A percentile compares a stretch with the other conserved stretches of the same genome.
These are phyloP conservation scores for Platanthera guangdongensis DNA, from an alignment of 106 monocot species.

Conservation along the genomic window DNA sequence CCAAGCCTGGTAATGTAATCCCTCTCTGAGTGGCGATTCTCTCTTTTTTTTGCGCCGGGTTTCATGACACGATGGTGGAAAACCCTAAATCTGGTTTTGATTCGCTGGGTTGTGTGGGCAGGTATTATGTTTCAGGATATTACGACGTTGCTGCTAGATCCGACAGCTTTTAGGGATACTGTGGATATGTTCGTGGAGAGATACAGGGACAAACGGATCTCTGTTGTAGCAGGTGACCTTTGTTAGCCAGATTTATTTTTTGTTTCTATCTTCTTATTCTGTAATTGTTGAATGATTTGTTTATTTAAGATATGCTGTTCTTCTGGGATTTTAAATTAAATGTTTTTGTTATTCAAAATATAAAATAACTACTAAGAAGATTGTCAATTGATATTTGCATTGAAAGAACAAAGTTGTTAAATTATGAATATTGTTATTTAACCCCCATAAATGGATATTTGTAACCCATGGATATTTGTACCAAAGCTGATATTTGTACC, in stretches of 20 bases:
- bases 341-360: not conserved
- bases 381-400: too few species aligned
- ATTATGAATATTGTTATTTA: too few species aligned
- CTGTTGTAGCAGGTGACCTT: slow-evolving; percentile 55
- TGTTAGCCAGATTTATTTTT: not conserved
- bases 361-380: too few species aligned
- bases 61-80: not conserved
- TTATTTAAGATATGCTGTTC: not conserved
- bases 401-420: too few species aligned
- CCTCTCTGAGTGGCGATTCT: not conserved
- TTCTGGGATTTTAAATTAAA: not conserved
- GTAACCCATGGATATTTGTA: too few species aligned
- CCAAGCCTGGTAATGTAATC: slow-evolving; percentile 32
- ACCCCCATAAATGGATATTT: too few species aligned
- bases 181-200: slow-evolving; percentile 70
- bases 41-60: not conserved
- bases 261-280: not conserved
- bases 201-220: slow-evolving; percentile 46
- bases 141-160: slow-evolving; percentile 66
- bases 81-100: not conserved
- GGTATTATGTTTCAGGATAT: slow-evolving; percentile 77
- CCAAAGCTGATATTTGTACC: too few species aligned
- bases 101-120: slow-evolving; percentile 3
- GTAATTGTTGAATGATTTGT: not conserved
- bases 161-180: slow-evolving; percentile 45